A percentile compares a stretch with the other conserved stretches of the same genome.
These are phyloP conservation scores for Cladophialophora chaetospira DNA, from an alignment of 2,329 filamentous ascomycete genomes.

Conservation along the genomic window DNA sequence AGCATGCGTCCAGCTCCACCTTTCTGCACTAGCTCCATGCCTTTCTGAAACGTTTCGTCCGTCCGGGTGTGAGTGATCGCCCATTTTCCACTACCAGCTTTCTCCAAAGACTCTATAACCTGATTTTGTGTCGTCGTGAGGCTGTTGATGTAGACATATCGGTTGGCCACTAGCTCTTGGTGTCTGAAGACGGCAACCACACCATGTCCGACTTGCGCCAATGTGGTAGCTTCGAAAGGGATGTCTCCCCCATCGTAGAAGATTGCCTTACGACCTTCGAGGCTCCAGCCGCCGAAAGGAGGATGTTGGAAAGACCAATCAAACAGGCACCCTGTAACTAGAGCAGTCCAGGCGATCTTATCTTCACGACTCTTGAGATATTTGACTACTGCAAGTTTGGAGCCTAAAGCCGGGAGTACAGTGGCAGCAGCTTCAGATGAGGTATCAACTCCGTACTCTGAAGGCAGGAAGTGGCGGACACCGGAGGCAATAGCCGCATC, in stretches of 20 bases:
- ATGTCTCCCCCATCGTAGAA: conserved; percentile 29
- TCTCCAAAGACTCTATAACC: conserved; percentile 56
- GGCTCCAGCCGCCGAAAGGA: conserved; percentile 56
- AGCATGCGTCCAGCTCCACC: conserved; percentile 8
- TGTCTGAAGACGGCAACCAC: conserved; percentile 46
- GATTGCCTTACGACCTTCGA: conserved; percentile 52
- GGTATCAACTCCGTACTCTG: conserved; percentile 38
- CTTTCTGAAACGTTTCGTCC: conserved; percentile 41
- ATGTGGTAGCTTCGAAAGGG: conserved; percentile 28
- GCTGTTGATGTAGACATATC: conserved; percentile 59
- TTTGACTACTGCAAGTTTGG: conserved; percentile 44
- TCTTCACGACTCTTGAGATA: conserved; percentile 55
- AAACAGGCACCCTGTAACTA: conserved; percentile 63
- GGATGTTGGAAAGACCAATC: conserved; percentile 50
- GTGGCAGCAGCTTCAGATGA: conserved; percentile 32
- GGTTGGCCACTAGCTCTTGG: conserved; percentile 57
- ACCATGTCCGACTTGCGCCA: conserved; percentile 24
- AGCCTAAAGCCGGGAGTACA: conserved; percentile 33
- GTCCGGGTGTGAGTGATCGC: conserved; percentile 46
- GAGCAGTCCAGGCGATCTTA: conserved; percentile 60
- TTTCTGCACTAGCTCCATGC: conserved; percentile 34
- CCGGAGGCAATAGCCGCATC: conserved; percentile 38
- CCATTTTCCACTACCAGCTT: conserved; percentile 56
- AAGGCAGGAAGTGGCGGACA: conserved; percentile 40
- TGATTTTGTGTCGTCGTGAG: conserved; percentile 62